Base-by-base conservation (phyloP, 345 rosid species). In the Sonneratia alba region DNA sequence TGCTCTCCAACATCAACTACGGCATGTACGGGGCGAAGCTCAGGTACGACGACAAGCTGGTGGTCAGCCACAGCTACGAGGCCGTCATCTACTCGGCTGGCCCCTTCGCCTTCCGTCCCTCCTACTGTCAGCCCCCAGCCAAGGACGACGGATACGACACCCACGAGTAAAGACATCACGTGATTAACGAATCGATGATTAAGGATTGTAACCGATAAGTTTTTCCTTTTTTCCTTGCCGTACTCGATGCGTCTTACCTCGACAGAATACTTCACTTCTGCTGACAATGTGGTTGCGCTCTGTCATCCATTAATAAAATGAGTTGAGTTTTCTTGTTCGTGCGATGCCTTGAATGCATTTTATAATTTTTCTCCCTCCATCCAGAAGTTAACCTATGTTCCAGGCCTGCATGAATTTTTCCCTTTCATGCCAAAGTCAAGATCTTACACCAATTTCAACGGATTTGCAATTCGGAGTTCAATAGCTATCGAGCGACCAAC, bases 71-170 rank as follows among this genome's bases (percentile, higher is more conserved):
- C 1, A 69, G 71, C 65, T 84, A 83, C 12, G 82, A 86, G 65
- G 92, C 84, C 21, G 88, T 86, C 66, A 14, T 93, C 73, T 91
- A 88, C 66, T 86, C 93, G 34, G 89, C 97, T 1, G 97, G 96
- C 22, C 97, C 97, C 18, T 72, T 91, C 84, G 97, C 97, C 75
- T 93, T 93, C 86, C 92, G 89, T 38, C 94, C 94, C 37, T 71
- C 79, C 47, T 73, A 83, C 3, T 93, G 97, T 81, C 79, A 84
- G 71, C 75, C 86, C 15, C 49, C 45, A 4, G 6, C 27, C 32
- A 37, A 57, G 0, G 42, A 27, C 4, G 71, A 16, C 51, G 3
- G 51, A 47, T 9, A 7, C 16, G 1, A 47, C 13, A 47, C 51
- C 16, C 51, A 47, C 51, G 51, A 10, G 51, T 47, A 11, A 47